Percentiles rank a stretch among this genome's conserved stretches.
Conservation (phyloP, 2,329 filamentous ascomycete genomes). For the Trichoderma brevicompactum region DNA sequence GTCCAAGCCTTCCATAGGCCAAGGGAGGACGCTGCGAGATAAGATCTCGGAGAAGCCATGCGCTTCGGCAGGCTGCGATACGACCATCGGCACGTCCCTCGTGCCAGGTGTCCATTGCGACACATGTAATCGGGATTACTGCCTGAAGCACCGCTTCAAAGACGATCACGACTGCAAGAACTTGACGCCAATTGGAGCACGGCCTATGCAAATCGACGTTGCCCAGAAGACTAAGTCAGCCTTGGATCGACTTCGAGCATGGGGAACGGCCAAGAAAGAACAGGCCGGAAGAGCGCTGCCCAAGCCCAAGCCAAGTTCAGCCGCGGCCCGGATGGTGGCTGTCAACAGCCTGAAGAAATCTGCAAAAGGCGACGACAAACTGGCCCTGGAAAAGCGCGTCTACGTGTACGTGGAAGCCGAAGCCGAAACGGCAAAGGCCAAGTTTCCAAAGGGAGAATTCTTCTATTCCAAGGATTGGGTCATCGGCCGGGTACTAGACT, state of each 20-base stretch:
- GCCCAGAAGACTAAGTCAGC: constrained; percentile 72
- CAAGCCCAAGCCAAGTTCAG: constrained; percentile 65
- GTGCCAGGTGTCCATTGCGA: constrained; percentile 72
- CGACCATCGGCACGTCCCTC: constrained; percentile 69
- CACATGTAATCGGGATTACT: constrained; percentile 74
- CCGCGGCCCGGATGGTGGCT: constrained; percentile 68
- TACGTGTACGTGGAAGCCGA: constrained; percentile 92
- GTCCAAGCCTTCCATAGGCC: constrained; percentile 57
- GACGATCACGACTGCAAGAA: constrained; percentile 87
- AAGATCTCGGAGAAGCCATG: constrained; percentile 68
- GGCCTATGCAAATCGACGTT: constrained; percentile 49
- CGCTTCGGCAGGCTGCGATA: constrained; percentile 68
- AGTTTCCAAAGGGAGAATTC: constrained; percentile 80
- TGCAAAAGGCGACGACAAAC: constrained; percentile 86
- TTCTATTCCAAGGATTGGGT: constrained; percentile 86
- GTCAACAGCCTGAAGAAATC: constrained; percentile 80
- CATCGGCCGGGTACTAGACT: constrained; percentile 80
- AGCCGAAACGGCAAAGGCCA: constrained; percentile 80
- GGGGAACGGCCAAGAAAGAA: constrained; percentile 76
- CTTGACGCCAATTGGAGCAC: constrained; percentile 63
- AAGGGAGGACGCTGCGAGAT: constrained; percentile 59
- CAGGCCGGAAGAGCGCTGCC: constrained; percentile 62
- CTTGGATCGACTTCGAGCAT: constrained; percentile 75
- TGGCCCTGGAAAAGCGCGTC: constrained; percentile 80
- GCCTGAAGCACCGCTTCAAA: constrained; percentile 73